Evolutionary conservation across 164 flowering plant species (phyloP), one percentile per base, ranked within the genome.

Genomic region (Vitis rotundifolia): DNA sequence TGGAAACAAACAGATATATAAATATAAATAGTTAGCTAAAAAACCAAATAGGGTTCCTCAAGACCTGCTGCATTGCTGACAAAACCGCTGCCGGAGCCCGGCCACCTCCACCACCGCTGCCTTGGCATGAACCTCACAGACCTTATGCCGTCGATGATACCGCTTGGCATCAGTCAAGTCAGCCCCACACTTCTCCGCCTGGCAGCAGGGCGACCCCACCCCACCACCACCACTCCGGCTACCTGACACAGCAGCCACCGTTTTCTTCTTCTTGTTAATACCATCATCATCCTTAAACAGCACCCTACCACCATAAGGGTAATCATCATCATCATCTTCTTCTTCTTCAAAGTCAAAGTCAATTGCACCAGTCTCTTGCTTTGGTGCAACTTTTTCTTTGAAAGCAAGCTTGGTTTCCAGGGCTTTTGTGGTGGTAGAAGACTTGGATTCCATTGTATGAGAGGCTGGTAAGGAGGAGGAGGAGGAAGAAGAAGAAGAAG

Each of bases 41-140:
- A 5, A 37, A 37, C 44, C 5, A 6, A 37, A 2, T 37, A 37
- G 44, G 44, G 44, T 37, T 37, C 44, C 5, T 37, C 0, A 37
- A 29, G 11, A 85, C 89, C 86, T 85, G 89, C 89, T 85, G 71
- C 89, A 85, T 71, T 85, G 89, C 73, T 83, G 89, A 56, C 86
- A 85, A 59, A 85, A 85, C 65, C 89, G 70, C 69, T 85, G 89
- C 51, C 71, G 73, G 16, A 71, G 51, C 1, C 84, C 82, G 3
- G 75, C 66, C 44, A 85, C 82, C 11, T 74, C 8, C 4, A 67
- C 89, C 9, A 61, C 77, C 0, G 83, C 29, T 1, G 86, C 82
- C 78, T 85, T 85, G 8, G 86, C 74, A 70, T 85, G 89, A 64
- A 50, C 22, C 67, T 81, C 82, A 65, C 89, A 85, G 13, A 85